Conservation (phyloP, 768 basidiomycete genomes). For the Lyophyllum semitale region DNA sequence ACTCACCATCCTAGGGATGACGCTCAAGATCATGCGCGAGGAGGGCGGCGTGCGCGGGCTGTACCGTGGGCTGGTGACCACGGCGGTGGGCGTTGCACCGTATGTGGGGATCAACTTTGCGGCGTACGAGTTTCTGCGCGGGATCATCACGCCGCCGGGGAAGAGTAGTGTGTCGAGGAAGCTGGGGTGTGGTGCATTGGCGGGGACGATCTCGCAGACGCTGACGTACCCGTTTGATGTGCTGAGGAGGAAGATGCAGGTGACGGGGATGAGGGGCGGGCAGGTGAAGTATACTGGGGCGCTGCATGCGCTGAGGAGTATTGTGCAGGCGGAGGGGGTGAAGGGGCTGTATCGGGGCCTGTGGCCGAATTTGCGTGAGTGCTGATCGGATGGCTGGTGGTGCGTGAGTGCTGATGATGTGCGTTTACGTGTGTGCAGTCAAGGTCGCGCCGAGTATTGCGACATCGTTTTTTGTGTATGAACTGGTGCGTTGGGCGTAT, state of each 20-base stretch:
- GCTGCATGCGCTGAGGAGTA: conserved; percentile 71
- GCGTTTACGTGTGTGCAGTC: conserved; percentile 44
- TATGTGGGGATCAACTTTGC: conserved; percentile 92
- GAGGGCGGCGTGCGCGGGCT: conserved; percentile 89
- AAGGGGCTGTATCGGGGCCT: conserved; percentile 81
- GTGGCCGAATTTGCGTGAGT: conserved; percentile 87
- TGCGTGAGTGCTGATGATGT: conserved; percentile 4
- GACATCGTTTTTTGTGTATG: conserved; percentile 84
- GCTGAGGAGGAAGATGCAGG: conserved; percentile 93
- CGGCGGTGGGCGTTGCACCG: conserved; percentile 88
- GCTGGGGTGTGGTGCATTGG: conserved; percentile 78
- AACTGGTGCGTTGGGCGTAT: conserved; percentile 43
- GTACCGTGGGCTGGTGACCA: conserved; percentile 84
- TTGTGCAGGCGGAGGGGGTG: conserved; percentile 73
- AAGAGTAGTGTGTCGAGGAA: conserved; percentile 70
- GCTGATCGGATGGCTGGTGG: neutral
- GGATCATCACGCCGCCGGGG: conserved; percentile 79
- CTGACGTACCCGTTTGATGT: conserved; percentile 97
- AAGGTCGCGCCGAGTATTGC: conserved; percentile 92
- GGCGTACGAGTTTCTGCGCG: conserved; percentile 84
- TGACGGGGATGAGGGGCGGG: conserved; percentile 72
- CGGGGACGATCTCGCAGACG: conserved; percentile 90
- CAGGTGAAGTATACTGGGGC: conserved; percentile 78
- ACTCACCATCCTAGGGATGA: conserved; percentile 85
- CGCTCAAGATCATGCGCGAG: conserved; percentile 83